Base-by-base conservation (phyloP, 805 yeast species). In the Scheffersomyces stipitis region DNA sequence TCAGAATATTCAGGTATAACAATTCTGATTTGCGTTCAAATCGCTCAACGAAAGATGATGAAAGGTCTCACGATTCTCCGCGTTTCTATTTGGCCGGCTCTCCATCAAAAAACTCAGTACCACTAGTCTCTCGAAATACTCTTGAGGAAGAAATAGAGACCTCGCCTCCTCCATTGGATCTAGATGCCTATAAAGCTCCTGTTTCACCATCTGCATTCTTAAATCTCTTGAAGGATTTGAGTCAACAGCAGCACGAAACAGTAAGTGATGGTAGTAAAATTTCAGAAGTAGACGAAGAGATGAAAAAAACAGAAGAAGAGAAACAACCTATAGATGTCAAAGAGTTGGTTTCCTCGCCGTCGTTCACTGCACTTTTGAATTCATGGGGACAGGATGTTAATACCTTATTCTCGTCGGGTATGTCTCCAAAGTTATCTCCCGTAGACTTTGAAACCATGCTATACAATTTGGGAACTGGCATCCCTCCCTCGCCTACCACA, bases 401-500 rank as follows among this genome's bases (percentile, higher is more conserved):
- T 20, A 20, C 7, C 24, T 7, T 20, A 10, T 20, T 20, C 10
- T 7, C 9, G 10, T 20, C 24, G 7, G 10, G 10, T 10, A 7
- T 7, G 7, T 7, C 7, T 10, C 24, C 24, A 7, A n/a, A n/a
- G n/a, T 20, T 20, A 20, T 20, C 24, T 10, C 24, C 24, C 7
- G 24, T 20, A 10, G 10, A 20, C 10, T 20, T 7, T 10, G 10
- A 10, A 7, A 7, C 24, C 24, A 7, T 20, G 24, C 7, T 20
- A 10, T 43, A 56, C 7, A 47, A 47, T 28, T 44, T 52, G 30
- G 51, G 49, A 30, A 46, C 56, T 8, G 33, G 49, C 1, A 45
- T 57, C 29, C 41, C 52, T 12, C 67, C 67, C 3, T 42, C 56
- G 2, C 66, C 69, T 3, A 48, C 44, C 10, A 48, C 51, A 3